phyloP scores from a whole-genome alignment of 2,329 filamentous ascomycete species.

The Ophiostoma himal-ulmi region DNA sequence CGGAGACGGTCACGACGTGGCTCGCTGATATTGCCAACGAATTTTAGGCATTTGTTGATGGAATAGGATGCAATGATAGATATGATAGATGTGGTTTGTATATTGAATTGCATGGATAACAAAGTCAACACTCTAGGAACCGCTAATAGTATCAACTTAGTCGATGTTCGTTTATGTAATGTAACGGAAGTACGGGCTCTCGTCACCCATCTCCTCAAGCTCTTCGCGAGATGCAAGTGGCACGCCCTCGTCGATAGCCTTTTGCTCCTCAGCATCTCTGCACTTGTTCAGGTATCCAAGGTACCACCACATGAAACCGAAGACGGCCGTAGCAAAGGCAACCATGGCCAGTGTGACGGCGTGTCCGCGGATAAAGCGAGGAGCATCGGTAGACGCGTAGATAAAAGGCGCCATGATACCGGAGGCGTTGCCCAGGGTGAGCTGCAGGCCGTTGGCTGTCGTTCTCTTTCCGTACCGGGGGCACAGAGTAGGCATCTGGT shows the following conservation, averaged over 20 bases:
- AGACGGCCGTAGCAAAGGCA: slow-evolving; percentile 1
- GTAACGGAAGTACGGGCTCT: slow-evolving; percentile 6
- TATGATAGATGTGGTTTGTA: not conserved
- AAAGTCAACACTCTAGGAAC: not conserved
- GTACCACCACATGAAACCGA: slow-evolving; percentile 14
- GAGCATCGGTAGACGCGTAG: not conserved
- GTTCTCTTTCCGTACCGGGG: slow-evolving; percentile 8
- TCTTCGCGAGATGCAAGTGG: slow-evolving; percentile 4
- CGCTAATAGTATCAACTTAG: too few species aligned
- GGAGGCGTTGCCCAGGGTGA: slow-evolving; percentile 7
- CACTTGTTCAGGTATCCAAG: slow-evolving; percentile 10
- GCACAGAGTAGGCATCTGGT: slow-evolving; percentile 1
- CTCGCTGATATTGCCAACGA: slow-evolving; percentile 45
- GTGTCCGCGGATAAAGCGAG: slow-evolving; percentile 7
- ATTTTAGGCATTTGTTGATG: not conserved
- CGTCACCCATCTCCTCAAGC: slow-evolving; percentile 12
- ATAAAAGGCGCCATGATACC: slow-evolving; percentile 8
- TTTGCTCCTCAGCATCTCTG: slow-evolving; percentile 5
- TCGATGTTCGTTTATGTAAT: not conserved
- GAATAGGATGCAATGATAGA: not conserved
- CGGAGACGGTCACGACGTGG: slow-evolving; percentile 45
- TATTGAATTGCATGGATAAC: not conserved
- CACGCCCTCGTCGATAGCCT: not conserved
- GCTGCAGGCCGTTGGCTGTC: slow-evolving; percentile 10
- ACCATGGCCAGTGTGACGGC: slow-evolving; percentile 11